Conservation (phyloP, 176 grass and related monocot genomes). For the Secale cereale region DNA sequence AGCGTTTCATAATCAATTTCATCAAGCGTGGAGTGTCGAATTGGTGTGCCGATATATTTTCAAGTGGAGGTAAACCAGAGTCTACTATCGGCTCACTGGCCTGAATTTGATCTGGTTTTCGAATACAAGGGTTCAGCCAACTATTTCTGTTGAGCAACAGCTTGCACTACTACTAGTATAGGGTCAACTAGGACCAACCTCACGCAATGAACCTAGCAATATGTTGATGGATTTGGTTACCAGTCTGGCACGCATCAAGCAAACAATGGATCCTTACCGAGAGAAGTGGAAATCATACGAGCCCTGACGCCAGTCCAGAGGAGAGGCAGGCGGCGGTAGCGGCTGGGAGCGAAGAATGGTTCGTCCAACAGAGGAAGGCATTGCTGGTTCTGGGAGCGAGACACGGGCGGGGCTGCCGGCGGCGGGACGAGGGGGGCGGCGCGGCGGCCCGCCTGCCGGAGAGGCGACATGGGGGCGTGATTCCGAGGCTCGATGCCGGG, state of each 20-base stretch:
- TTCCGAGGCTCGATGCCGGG: not conserved
- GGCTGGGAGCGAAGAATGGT: not conserved
- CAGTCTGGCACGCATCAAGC: not conserved
- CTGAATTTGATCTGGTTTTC: not conserved
- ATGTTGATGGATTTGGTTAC: not conserved
- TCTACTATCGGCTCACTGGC: not conserved
- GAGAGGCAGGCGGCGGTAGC: not conserved
- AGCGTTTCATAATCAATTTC: not conserved
- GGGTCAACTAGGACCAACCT: not conserved
- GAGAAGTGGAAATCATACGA: not conserved
- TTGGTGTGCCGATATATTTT: not conserved
- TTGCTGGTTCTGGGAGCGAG: not conserved
- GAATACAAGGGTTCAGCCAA: not conserved
- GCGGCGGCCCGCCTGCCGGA: not conserved
- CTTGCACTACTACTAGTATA: not conserved
- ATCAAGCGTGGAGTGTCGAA: constrained; percentile 6
- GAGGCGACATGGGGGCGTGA: not conserved
- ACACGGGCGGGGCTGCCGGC: not conserved
- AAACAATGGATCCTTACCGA: not conserved
- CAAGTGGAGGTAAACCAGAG: not conserved
- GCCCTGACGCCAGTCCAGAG: not conserved
- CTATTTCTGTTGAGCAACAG: not conserved
- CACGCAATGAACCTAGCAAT: not conserved
- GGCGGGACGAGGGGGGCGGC: not conserved
- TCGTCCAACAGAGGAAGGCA: not conserved